Percentiles rank a stretch among this genome's conserved stretches.
phyloP scores from a whole-genome alignment of 768 basidiomycete genomes.

The Lactarius indigo region DNA sequence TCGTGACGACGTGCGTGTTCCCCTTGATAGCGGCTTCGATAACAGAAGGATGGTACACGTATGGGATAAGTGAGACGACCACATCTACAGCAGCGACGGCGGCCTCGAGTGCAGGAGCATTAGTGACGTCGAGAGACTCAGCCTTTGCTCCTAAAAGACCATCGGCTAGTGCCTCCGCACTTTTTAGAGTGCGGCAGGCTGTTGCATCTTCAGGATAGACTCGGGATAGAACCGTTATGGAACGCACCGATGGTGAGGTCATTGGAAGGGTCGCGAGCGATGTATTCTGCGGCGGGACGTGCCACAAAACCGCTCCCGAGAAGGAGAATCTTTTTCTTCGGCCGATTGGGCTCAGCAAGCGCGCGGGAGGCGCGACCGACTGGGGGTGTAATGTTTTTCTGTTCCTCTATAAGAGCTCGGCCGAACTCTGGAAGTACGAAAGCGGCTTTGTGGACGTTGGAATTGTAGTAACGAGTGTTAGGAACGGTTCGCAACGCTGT shows the following conservation, averaged over 20 bases:
- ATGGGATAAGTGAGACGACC: constrained; percentile 95
- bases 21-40: constrained; percentile 87
- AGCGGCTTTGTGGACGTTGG: constrained; percentile 70
- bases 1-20: constrained; percentile 94
- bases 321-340: constrained; percentile 74
- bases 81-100: constrained; percentile 85
- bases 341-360: constrained; percentile 40
- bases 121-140: constrained; percentile 77
- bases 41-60: constrained; percentile 84
- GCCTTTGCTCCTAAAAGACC: constrained; percentile 68
- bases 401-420: constrained; percentile 67
- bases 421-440: constrained; percentile 95
- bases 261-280: constrained; percentile 78
- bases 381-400: constrained; percentile 63
- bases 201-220: constrained; percentile 1
- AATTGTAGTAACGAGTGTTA: constrained; percentile 81
- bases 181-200: constrained; percentile 87
- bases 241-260: constrained; percentile 75
- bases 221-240: background rate
- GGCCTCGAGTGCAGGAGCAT: constrained; percentile 67
- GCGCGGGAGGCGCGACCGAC: constrained; percentile 64
- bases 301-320: constrained; percentile 96
- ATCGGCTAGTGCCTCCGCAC: constrained; percentile 64
- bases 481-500: constrained; percentile 70
- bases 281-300: constrained; percentile 92